Evolutionary conservation across 176 grass and related monocot genomes (phyloP), one percentile per base, ranked within the genome.

Genomic region (Guadua angustifolia): DNA sequence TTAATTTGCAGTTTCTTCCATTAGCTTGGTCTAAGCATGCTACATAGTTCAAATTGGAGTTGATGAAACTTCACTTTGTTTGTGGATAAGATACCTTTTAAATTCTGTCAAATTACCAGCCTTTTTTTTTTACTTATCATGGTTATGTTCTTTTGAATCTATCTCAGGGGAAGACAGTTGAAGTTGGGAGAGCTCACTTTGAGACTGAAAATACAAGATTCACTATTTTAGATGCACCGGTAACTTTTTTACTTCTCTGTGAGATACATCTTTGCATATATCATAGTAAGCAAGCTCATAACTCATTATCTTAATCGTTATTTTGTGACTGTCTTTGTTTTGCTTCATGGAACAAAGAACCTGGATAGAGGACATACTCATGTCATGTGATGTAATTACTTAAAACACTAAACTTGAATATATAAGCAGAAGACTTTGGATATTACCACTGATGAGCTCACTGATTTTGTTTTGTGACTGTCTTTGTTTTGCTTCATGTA

Each of bases 181-280:
- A 97, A 81, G 94, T 97, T 89, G 94, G 94, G 22, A 97, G 91
- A 85, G 94, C 94, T 46, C 91, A 97, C 86, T 97, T 97, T 86
- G 94, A 91, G 84, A 97, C 94, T 6, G 91, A 97, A 83, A 89
- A 13, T 61, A 93, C 91, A 86, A 93, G 94, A 91, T 97, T 91
- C 87, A 97, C 94, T 25, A 93, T 97, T 80, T 88, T 97, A 15
- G 91, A 97, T 86, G 94, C 94, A 18, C 91, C 94, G 66, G 94
- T 97, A 94, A 46, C 33, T 89, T 47, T 86, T 32, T 32, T 81
- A 57, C 43, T 5, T 59, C 29, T 35, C 35, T 15, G 46, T 71
- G 22, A 44, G 1, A 71, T 71, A 45, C 16, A 32, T 56, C 15
- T 58, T 40, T 46, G 2, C 35, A 68, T 68, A 38, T 69, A 69